Base-by-base conservation (phyloP, 129 eudicot species). In the Centaurea solstitialis region DNA sequence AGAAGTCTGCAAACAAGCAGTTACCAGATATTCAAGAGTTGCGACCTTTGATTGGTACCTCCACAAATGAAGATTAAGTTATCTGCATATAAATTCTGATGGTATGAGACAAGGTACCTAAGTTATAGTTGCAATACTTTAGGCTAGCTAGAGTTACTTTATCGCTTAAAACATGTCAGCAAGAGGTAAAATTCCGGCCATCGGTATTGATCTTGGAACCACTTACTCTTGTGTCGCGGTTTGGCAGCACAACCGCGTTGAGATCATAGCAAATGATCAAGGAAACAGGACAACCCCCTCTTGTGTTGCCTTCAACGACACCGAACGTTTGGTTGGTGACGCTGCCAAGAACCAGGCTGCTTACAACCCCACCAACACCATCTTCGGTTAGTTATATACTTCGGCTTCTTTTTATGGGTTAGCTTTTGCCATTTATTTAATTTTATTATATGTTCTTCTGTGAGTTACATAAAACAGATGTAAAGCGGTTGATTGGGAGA, bases 231-330 rank as follows among this genome's bases (percentile, higher is more conserved):
- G 85, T 64, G 85, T 76, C 35, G 81, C 80, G 28, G 81, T 84
- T 79, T 84, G 84, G 84, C 74, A 41, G 4, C 78, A 79, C 47
- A 43, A 74, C 45, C 77, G 74, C 9, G 18, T 84, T 18, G 87
- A 84, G 78, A 84, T 84, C 69, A 79, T 84, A 4, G 77, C 84
- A 28, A 84, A 84, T 6, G 87, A 84, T 79, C 87, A 79, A 76
- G 87, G 84, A 9, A 84, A 75, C 74, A 66, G 84, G 0, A 80
- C 61, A 20, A 84, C 87, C 13, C 87, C 87, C 4, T 84, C 87
- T 1, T 84, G 4, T 24, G 87, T 84, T 4, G 84, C 87, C 9
- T 84, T 84, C 37, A 80, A 69, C 4, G 74, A 84, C n/a, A 61
- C 74, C 0, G 80, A 84, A 13, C 81, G 87, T 20, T 64, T 84